Base-by-base conservation (phyloP, 2,329 filamentous ascomycete genomes). In the Aspergillus phoenicis region DNA sequence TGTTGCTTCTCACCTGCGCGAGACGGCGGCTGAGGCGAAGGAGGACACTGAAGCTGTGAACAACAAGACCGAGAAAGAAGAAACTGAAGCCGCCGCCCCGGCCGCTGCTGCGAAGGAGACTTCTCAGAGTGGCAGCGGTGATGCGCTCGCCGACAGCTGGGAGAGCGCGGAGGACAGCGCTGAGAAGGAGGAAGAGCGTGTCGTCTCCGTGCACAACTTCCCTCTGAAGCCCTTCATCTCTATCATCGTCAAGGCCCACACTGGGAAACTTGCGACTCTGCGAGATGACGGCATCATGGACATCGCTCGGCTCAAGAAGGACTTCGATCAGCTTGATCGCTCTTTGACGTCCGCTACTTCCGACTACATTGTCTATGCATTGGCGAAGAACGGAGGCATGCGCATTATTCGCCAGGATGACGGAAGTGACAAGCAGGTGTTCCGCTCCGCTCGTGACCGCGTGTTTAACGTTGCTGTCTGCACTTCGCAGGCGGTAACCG, bases 171-270 rank as follows among this genome's bases (percentile, higher is more conserved):
- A 93, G 70, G 86, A 86, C 58, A 71, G 72, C 51, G 84, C 86
- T 36, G 90, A 92, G 74, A 87, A 89, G 67, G 87, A 88, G 61
- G 84, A 87, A 55, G 77, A 85, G 4, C 80, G 83, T 49, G 83
- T 87, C 26, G 87, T 97, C 66, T 89, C 86, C 73, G 93, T 98
- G 51, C 95, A 91, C 81, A 96, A 96, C 76, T 97, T 99, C 76
- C 95, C 95, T 15, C 92, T 99, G 89, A 91, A 90, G 76, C 95
- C 95, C 4, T 99, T 96, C 84, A 93, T 96, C 66, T 90, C 93
- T 20, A 95, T 99, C 72, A 88, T 86, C 11, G 85, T 98, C 69
- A 78, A 78, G 56, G 64, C 73, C 20, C 64, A 70, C 56, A 52
- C 71, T 41, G 69, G 68, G 76, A 84, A 71, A 73, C 77, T 78